Percentiles rank a stretch among this genome's conserved stretches.
Evolutionary conservation across 2,329 filamentous ascomycete species (phyloP).

Genomic region (Penicillium psychrosexuale): DNA sequence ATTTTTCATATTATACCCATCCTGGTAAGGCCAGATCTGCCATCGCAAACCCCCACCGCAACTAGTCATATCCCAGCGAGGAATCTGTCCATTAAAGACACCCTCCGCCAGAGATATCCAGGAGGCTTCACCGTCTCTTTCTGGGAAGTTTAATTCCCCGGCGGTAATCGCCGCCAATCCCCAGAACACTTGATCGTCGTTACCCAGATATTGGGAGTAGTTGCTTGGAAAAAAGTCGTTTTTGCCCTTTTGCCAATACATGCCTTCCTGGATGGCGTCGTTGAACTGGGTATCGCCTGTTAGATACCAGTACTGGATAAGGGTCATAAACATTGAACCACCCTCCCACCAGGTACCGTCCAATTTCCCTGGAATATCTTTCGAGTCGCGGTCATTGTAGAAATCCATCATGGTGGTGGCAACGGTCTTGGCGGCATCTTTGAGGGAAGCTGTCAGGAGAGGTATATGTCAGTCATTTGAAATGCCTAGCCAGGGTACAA

Average conservation of each 20-base stretch:
- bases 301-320: constrained; percentile 66
- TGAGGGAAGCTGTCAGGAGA: constrained; percentile 34
- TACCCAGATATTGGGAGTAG: constrained; percentile 38
- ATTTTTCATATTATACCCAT: constrained; percentile 78
- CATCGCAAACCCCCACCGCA: constrained; percentile 71
- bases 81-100: constrained; percentile 65
- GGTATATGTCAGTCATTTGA: constrained; percentile 1
- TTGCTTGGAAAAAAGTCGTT: constrained; percentile 32
- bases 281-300: constrained; percentile 64
- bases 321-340: constrained; percentile 63
- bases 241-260: constrained; percentile 28
- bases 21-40: constrained; percentile 76
- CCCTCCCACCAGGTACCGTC: constrained; percentile 74
- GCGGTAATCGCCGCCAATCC: constrained; percentile 63
- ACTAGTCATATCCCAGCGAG: constrained; percentile 62
- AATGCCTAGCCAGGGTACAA: background rate
- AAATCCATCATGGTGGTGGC: constrained; percentile 50
- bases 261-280: constrained; percentile 47
- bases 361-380: constrained; percentile 51
- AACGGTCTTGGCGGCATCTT: constrained; percentile 35
- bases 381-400: constrained; percentile 50
- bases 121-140: constrained; percentile 46
- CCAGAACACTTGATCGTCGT: constrained; percentile 68
- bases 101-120: constrained; percentile 59
- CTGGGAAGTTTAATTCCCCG: constrained; percentile 59